Base-by-base conservation (phyloP, 2,329 filamentous ascomycete genomes). In the Aspergillus fischeri region DNA sequence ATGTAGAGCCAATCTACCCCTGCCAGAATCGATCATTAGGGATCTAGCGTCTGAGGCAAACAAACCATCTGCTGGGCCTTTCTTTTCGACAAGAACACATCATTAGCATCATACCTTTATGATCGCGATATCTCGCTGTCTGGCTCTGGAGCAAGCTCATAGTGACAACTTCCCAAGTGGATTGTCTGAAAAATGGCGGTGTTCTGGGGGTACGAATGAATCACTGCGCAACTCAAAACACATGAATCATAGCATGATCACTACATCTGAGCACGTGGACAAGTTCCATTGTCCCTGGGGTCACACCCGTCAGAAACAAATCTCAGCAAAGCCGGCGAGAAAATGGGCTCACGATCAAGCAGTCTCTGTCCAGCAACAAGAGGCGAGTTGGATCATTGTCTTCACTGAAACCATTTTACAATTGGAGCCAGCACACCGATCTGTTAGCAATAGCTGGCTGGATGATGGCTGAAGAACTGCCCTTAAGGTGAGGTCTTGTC, bases 401-500 rank as follows among this genome's bases (percentile, higher is more conserved):
- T 38, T 38, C 14, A 7, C 32, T 38, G 14, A 17, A 17, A 2
- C 32, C 32, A 17, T 17, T 38, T 7, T 38, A 17, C 32, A 38
- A 17, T 38, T 38, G 8, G 14, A 38, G 32, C 14, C 6, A 17
- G 32, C 32, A 17, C 32, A 7, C 4, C 6, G 14, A 1, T 35
- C 32, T 35, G 14, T 7, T 38, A 24, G 21, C 42, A 24, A 14
- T 45, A 24, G 11, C 42, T 24, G 4, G 20, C 20, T 45, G 20
- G 14, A 45, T 21, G 42, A 45, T 21, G 20, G 10, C 42, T 45
- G 20, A 24, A 45, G 21, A 2, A 4, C 10, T 24, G 21, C 21
- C 42, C 48, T 42, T 10, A 49, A 38, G 25, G 41, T 49, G 29
- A 6, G 51, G 24, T 41, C 49, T 53, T 44, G 54, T 55, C 53